phyloP scores from a whole-genome alignment of 169 alveolate genomes.

The Plasmodium relictum region DNA sequence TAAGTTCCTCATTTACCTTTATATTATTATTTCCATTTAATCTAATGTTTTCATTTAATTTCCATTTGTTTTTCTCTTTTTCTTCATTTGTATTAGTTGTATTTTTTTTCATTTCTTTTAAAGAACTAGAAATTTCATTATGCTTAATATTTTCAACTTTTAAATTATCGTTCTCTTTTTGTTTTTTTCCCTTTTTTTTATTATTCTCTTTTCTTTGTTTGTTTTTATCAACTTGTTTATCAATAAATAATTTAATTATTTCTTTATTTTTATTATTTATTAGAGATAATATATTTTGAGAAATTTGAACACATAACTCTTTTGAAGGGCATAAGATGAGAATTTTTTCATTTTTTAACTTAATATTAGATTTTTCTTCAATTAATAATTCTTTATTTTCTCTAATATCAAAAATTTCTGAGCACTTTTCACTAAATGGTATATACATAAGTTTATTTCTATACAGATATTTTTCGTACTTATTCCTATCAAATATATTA shows the following conservation, averaged over 20 bases:
- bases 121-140: background rate
- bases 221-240: slow-evolving; percentile 5
- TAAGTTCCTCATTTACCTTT: background rate
- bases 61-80: background rate
- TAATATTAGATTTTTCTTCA: slow-evolving; percentile 25
- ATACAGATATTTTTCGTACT: background rate
- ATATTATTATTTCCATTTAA: background rate
- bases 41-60: background rate
- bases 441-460: slow-evolving; percentile 37
- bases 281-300: slow-evolving; percentile 48
- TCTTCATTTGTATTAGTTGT: background rate
- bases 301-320: slow-evolving; percentile 68
- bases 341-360: slow-evolving; percentile 50
- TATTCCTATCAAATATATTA: background rate
- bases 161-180: background rate
- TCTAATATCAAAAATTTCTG: slow-evolving; percentile 44
- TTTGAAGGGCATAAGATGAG: slow-evolving; percentile 67
- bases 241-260: slow-evolving; percentile 58
- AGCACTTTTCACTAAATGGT: slow-evolving; percentile 67
- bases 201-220: background rate
- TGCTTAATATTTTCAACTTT: background rate
- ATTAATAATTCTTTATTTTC: slow-evolving; percentile 41
- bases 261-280: slow-evolving; percentile 19
- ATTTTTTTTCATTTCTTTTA: background rate
- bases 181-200: background rate